These are phyloP conservation scores for Talaromyces pinophilus DNA, from an alignment of 2,329 filamentous ascomycete genomes.

Conservation along the genomic window DNA sequence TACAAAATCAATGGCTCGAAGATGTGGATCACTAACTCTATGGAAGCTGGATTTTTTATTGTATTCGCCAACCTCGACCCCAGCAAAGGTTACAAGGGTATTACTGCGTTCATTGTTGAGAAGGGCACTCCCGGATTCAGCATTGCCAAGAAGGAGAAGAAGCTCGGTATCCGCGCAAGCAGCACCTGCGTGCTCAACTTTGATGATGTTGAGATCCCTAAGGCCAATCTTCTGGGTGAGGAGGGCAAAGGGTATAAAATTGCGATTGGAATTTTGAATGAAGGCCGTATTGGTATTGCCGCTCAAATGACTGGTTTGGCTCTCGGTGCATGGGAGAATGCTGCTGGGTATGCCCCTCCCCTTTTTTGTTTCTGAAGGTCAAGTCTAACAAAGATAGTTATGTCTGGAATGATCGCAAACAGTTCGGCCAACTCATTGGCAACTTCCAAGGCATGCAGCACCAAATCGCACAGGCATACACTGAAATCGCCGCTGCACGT, in stretches of 20 bases:
- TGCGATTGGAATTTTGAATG: conserved; percentile 89
- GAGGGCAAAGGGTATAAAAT: conserved; percentile 97
- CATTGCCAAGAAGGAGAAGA: conserved; percentile 99
- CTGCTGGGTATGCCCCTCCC: conserved; percentile 62
- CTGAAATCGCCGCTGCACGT: conserved; percentile 86
- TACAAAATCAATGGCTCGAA: conserved; percentile 89
- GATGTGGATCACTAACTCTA: conserved; percentile 99
- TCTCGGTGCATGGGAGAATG: conserved; percentile 92
- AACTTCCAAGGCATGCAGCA: conserved; percentile 99
- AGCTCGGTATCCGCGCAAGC: conserved; percentile 92
- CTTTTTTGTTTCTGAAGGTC: background rate
- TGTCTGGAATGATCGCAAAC: conserved; percentile 97
- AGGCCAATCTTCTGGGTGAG: conserved; percentile 82
- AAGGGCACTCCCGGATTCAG: conserved; percentile 86
- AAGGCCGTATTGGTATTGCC: conserved; percentile 95
- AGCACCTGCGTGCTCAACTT: conserved; percentile 98
- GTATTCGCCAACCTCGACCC: conserved; percentile 96
- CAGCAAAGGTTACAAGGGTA: conserved; percentile 91
- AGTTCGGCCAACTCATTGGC: conserved; percentile 90
- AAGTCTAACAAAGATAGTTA: conserved; percentile 56
- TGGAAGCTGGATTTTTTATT: conserved; percentile 93
- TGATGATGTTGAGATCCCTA: conserved; percentile 89
- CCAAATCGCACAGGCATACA: conserved; percentile 94
- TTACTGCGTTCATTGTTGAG: conserved; percentile 93
- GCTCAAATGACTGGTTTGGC: conserved; percentile 98